Percentiles rank a stretch among this genome's conserved stretches.
Evolutionary conservation across 805 yeast genomes (phyloP).

Genomic region (Citeromyces nyonsensis): DNA sequence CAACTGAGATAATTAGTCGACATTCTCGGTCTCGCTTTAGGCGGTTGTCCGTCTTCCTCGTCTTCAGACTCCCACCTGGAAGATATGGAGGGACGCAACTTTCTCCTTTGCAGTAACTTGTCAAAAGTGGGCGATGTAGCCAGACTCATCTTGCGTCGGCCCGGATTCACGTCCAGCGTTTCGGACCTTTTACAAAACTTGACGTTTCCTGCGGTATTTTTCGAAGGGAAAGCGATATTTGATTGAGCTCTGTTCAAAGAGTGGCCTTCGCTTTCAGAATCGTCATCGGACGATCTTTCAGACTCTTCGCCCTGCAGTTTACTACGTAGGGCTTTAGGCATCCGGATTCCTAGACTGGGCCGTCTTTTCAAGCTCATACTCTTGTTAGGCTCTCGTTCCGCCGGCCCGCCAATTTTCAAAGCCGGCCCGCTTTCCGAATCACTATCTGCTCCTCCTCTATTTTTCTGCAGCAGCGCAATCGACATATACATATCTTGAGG

Average conservation of each 20-base stretch:
- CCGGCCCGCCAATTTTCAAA: conserved; percentile 62
- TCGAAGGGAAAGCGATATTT: neutral
- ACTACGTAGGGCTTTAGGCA: neutral
- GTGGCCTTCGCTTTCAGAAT: no score
- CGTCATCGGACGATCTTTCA: conserved; percentile 2
- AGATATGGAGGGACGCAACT: conserved; percentile 5
- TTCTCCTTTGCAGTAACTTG: conserved; percentile 17
- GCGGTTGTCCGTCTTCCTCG: conserved; percentile 16
- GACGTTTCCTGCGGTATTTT: conserved; percentile 4
- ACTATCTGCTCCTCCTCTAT: conserved; percentile 15
- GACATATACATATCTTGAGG: conserved; percentile 81
- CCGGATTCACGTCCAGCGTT: conserved; percentile 23
- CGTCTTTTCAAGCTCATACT: neutral
- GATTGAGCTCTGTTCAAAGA: no score
- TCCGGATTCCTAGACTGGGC: neutral
- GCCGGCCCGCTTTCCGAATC: conserved; percentile 62
- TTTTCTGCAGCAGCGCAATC: conserved; percentile 60
- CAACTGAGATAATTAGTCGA: conserved; percentile 68
- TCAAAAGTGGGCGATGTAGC: conserved; percentile 35
- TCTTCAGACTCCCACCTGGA: conserved; percentile 5
- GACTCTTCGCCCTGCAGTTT: conserved; percentile 1
- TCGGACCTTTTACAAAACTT: conserved; percentile 27
- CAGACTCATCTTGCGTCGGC: conserved; percentile 5
- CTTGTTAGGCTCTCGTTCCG: conserved; percentile 26
- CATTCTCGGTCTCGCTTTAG: conserved; percentile 13